Evolutionary conservation across 2,329 filamentous ascomycete species (phyloP).

Genomic region (Lasiodiplodia hormozganensis): DNA sequence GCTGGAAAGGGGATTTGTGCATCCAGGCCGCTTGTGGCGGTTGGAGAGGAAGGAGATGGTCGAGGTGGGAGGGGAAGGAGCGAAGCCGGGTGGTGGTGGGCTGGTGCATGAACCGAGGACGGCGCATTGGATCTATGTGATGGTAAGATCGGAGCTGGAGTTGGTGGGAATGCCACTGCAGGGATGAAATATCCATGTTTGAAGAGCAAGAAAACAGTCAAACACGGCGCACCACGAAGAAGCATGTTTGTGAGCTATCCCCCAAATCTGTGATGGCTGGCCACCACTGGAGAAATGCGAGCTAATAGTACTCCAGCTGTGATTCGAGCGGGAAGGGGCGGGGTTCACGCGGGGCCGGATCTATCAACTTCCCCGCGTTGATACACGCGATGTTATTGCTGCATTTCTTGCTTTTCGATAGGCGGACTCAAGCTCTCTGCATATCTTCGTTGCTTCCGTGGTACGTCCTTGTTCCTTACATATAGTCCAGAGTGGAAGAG

Average conservation of each 20-base stretch:
- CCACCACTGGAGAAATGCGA: too few species aligned
- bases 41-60: conserved; percentile 44
- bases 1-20: conserved; percentile 43
- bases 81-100: conserved; percentile 27
- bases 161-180: background rate
- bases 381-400: too few species aligned
- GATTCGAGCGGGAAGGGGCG: too few species aligned
- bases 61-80: conserved; percentile 35
- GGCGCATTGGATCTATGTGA: conserved; percentile 48
- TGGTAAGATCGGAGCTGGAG: conserved; percentile 43
- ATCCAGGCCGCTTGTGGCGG: conserved; percentile 47
- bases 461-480: background rate
- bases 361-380: too few species aligned
- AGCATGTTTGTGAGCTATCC: too few species aligned
- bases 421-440: too few species aligned
- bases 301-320: too few species aligned
- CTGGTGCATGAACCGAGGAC: conserved; percentile 45
- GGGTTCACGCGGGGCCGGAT: too few species aligned
- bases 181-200: too few species aligned
- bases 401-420: background rate
- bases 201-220: too few species aligned
- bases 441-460: background rate
- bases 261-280: too few species aligned
- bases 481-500: background rate
- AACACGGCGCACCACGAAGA: too few species aligned